Evolutionary conservation across 345 rosid genomes (phyloP), one percentile per base, ranked within the genome.

Genomic region (Acer campestre): DNA sequence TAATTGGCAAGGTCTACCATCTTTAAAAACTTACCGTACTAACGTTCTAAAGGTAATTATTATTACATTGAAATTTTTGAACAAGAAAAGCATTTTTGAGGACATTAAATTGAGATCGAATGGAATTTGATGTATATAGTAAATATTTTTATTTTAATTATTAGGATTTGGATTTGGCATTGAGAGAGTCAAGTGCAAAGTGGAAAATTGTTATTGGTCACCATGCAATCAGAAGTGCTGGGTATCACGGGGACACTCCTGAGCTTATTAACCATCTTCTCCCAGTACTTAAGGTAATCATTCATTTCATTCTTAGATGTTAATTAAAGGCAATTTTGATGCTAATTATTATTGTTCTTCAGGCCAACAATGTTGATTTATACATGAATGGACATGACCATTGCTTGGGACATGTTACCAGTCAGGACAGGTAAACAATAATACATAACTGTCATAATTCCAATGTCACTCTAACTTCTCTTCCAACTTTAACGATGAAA

Each of bases 161-260:
- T 16, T 22, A 84, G 89, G 87, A 86, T 67, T 35, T 88, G 74
- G 85, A 83, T 44, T 4, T 55, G 29, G 87, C 79, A 49, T 64
- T 88, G 74, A 84, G 61, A 65, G 83, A 82, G 22, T 86, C 88
- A 11, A 85, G 56, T 16, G 87, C 87, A 2, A 78, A 70, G 35
- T 88, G 91, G 91, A 88, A 88, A 71, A 72, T 88, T 10, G 91
- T 86, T 10, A 81, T 86, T 9, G 91, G 89, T 55, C 89, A 88
- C 75, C 91, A 88, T 51, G 78, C 89, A 63, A 85, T 88, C 76
- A 83, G 77, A 61, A 88, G 89, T 63, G 81, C 79, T 12, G 91
- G 91, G 31, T 85, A 76, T 23, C 91, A 88, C 38, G 87, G 88
- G 10, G 80, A 85, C 71, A 85, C 89, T 12, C 20, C 46, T 1